A percentile compares a stretch with the other conserved stretches of the same genome.
Conservation (phyloP, 1,284 basidiomycete species). For the Cystobasidium slooffiae region DNA sequence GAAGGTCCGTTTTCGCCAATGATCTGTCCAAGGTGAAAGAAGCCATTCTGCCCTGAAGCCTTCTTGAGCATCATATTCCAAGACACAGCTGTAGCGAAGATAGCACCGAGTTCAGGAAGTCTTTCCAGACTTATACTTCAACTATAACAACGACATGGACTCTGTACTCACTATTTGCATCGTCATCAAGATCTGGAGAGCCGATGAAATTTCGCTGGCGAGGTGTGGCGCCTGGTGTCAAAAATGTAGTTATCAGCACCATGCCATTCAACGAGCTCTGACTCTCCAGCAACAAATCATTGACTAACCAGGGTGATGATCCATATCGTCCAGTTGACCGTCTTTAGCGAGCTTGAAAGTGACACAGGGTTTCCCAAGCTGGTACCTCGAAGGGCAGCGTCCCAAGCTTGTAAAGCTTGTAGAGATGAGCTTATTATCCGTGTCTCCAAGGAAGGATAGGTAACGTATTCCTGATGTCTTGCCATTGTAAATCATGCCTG, state of each 20-base stretch:
- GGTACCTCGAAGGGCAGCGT: conserved; percentile 16
- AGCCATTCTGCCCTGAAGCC: conserved; percentile 22
- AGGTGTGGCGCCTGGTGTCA: conserved; percentile 5
- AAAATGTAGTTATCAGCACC: neutral
- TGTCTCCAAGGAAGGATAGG: conserved; percentile 27
- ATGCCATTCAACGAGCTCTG: neutral
- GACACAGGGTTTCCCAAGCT: conserved; percentile 25
- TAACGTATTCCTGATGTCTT: conserved; percentile 27
- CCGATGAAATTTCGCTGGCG: conserved; percentile 36
- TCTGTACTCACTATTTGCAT: conserved; percentile 23
- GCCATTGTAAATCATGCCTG: conserved; percentile 26
- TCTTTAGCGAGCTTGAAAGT: conserved; percentile 37
- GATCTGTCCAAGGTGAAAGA: conserved; percentile 37
- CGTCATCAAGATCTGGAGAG: conserved; percentile 30
- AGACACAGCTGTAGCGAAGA: conserved; percentile 16
- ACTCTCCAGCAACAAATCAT: neutral
- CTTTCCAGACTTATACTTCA: neutral
- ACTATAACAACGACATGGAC: neutral
- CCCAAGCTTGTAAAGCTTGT: conserved; percentile 41
- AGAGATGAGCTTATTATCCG: conserved; percentile 33
- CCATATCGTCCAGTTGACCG: conserved; percentile 42
- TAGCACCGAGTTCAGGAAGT: neutral
- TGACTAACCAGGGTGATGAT: conserved; percentile 25
- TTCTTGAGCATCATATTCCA: conserved; percentile 42
- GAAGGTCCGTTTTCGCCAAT: conserved; percentile 34